phyloP scores from a whole-genome alignment of 192 early-diverging fungal genomes.

The Backusella circina region DNA sequence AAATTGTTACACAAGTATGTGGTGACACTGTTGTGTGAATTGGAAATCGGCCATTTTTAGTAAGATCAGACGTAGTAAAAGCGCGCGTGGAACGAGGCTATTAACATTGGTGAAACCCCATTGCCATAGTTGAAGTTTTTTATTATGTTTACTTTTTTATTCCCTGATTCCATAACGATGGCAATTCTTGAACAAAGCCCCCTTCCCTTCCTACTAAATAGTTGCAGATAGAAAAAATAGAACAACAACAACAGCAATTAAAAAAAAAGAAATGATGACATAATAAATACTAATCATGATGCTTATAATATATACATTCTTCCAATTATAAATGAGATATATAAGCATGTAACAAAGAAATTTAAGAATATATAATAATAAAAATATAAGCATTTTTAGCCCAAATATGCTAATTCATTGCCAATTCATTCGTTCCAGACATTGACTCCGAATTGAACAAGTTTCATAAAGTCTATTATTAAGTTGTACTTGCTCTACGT shows the following conservation, averaged over 20 bases:
- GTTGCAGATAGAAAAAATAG: not conserved
- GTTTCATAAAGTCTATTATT: constrained; percentile 1
- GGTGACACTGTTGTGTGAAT: not conserved
- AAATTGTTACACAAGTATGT: not conserved
- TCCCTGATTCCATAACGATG: not conserved
- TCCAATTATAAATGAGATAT: not conserved
- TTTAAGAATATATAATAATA: not conserved
- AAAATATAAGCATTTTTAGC: not conserved
- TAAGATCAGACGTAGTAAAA: not conserved
- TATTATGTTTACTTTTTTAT: not conserved
- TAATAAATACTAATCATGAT: not conserved
- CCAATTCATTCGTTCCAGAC: not conserved
- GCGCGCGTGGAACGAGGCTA: not conserved
- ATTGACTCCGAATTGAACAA: not conserved
- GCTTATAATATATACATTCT: not conserved
- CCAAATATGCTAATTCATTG: constrained; percentile 1
- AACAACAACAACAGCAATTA: not conserved
- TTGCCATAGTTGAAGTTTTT: not conserved
- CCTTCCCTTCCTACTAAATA: too few species aligned
- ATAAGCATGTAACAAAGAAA: not conserved
- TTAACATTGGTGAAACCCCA: constrained; percentile 4
- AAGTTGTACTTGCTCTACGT: not conserved
- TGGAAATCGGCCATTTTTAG: not conserved
- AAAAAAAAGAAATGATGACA: not conserved
- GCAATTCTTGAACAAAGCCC: not conserved